phyloP scores from a whole-genome alignment of 495 filamentous ascomycete species.

The Cryomyces minteri region DNA sequence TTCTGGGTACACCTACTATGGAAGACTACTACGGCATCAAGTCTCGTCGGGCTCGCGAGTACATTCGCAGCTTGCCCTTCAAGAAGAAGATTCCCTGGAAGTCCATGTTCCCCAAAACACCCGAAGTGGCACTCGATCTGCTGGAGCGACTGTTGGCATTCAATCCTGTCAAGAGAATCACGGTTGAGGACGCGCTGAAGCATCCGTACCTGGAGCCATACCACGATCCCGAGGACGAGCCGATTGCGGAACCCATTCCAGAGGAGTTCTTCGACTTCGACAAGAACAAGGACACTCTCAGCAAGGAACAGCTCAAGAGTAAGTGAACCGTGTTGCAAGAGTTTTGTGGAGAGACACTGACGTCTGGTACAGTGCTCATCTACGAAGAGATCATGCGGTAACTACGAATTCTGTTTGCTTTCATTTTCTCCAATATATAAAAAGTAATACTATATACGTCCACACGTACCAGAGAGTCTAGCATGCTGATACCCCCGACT shows the following conservation, averaged over 20 bases:
- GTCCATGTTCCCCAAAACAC: conserved; percentile 92
- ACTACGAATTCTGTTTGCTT: background rate
- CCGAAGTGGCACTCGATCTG: conserved; percentile 80
- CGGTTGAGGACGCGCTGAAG: conserved; percentile 89
- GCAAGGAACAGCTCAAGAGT: conserved; percentile 95
- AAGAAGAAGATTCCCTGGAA: conserved; percentile 99
- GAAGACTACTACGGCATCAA: conserved; percentile 99
- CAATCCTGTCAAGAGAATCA: conserved; percentile 97
- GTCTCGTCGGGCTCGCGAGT: conserved; percentile 91
- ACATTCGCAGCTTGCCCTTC: conserved; percentile 98
- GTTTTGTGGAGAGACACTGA: background rate
- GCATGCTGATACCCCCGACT: no score
- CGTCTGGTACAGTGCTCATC: conserved; percentile 46
- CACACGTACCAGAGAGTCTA: no score
- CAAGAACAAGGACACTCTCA: conserved; percentile 97
- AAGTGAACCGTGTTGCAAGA: conserved; percentile 14
- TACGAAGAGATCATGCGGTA: conserved; percentile 99
- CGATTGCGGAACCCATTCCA: conserved; percentile 86
- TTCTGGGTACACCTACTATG: conserved; percentile 98
- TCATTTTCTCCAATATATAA: no score
- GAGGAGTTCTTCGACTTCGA: conserved; percentile 99
- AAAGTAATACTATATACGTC: no score
- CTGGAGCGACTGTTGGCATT: conserved; percentile 93
- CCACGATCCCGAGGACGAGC: conserved; percentile 98
- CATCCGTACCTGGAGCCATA: conserved; percentile 98